Conservation (phyloP, 2,329 filamentous ascomycete species). For the Diaporthe batatas region DNA sequence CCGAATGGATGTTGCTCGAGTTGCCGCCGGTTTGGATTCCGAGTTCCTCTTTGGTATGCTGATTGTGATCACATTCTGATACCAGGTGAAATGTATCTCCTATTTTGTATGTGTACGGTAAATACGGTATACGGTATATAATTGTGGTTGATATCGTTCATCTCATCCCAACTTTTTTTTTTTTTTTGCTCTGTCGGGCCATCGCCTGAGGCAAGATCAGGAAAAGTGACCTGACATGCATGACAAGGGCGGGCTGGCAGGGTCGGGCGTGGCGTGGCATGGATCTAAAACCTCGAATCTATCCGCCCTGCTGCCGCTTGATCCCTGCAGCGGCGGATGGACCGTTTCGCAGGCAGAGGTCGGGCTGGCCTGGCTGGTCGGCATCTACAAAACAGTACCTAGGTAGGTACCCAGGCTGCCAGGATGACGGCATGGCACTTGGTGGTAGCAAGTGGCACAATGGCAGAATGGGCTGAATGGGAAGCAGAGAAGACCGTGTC, state of each 20-base stretch:
- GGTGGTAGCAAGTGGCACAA: not conserved
- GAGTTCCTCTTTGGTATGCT: not conserved
- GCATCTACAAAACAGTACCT: no score
- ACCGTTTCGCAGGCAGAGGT: not conserved
- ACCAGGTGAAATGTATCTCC: not conserved
- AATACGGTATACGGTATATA: not conserved
- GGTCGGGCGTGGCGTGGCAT: conserved; percentile 21
- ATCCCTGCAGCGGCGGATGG: conserved; percentile 17
- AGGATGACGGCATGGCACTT: not conserved
- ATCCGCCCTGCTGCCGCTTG: conserved; percentile 15
- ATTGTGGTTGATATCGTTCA: not conserved
- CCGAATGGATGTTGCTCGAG: not conserved
- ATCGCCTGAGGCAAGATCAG: not conserved
- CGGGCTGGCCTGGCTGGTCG: no score
- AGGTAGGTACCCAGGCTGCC: no score
- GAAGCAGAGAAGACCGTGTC: not conserved
- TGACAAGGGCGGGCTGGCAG: conserved; percentile 23
- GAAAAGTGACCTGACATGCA: conserved; percentile 29
- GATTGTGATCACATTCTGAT: conserved; percentile 10
- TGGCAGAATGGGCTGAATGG: no score
- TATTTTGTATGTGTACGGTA: not conserved
- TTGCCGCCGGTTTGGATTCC: not conserved
- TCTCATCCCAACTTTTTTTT: conserved; percentile 4
- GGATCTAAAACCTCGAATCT: conserved; percentile 32
- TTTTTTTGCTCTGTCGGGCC: not conserved